These are phyloP conservation scores for Tarenaya hassleriana DNA, from an alignment of 345 rosid genomes.

Conservation along the genomic window DNA sequence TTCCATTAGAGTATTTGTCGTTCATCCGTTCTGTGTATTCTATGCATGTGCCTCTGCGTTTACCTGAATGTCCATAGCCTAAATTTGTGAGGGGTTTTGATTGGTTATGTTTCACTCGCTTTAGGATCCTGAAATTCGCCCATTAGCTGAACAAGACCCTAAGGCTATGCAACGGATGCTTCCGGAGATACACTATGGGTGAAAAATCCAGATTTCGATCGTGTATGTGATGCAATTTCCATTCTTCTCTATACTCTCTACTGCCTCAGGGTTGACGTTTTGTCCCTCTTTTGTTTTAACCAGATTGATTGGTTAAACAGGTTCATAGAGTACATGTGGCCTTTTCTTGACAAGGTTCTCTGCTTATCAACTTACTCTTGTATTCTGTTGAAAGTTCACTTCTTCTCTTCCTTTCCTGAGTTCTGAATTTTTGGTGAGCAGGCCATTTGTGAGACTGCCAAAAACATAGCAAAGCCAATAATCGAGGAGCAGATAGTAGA, in stretches of 20 bases:
- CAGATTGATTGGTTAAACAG: slow-evolving; percentile 91
- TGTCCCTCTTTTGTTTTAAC: slow-evolving; percentile 6
- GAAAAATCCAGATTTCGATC: slow-evolving; percentile 85
- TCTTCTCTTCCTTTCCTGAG: slow-evolving; percentile 6
- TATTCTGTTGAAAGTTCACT: not conserved
- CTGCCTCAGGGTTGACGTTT: not conserved
- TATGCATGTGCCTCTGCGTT: too few relatives aligned
- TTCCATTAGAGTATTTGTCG: too few relatives aligned
- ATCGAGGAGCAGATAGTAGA: slow-evolving; percentile 92
- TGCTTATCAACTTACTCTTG: not conserved
- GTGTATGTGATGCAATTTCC: slow-evolving; percentile 56
- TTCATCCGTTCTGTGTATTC: too few relatives aligned
- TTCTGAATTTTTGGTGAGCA: slow-evolving; percentile 18
- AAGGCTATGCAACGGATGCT: slow-evolving; percentile 70
- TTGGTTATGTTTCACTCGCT: too few relatives aligned
- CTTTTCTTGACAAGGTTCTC: slow-evolving; percentile 89
- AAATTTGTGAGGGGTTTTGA: too few relatives aligned
- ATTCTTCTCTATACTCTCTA: slow-evolving; percentile 3
- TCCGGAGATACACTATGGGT: slow-evolving; percentile 93
- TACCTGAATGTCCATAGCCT: too few relatives aligned
- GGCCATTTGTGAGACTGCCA: slow-evolving; percentile 85
- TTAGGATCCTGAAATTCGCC: slow-evolving; percentile 68
- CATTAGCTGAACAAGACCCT: slow-evolving; percentile 68
- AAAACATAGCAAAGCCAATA: slow-evolving; percentile 66
- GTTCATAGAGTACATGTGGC: slow-evolving; percentile 81